Base-by-base conservation (phyloP, 441 rosid species). In the Macaranga tanarius region DNA sequence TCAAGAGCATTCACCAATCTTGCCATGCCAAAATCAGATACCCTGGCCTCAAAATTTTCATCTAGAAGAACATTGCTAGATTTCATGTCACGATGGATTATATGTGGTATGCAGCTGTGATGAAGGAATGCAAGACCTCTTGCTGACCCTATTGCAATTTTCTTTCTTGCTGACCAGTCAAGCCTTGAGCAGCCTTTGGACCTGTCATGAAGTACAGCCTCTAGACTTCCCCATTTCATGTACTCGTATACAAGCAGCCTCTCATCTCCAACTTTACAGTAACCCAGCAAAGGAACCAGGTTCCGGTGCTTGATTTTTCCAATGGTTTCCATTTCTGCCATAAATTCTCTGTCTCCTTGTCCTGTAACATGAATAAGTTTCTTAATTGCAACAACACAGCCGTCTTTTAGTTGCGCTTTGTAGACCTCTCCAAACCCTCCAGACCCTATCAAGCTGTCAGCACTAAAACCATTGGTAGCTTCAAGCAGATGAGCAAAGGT, bases 281-380 rank as follows among this genome's bases (percentile, higher is more conserved):
- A 93, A 17, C 98, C 98, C 34, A 94, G 80, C 69, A 94, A 79
- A 28, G 97, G 97, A 69, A 94, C 98, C 55, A 93, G 82, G 73
- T 93, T 93, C 59, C 93, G 81, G 79, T 93, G 97, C 87, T 91
- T 93, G 79, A 94, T 92, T 85, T 94, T 94, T 62, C 98, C 98
- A 50, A 94, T 90, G 0, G 97, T 94, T 76, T 92, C 98, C 98
- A 92, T 94, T 85, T 94, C 98, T 1, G 98, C 98, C 96, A 92
- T 87, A 81, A 94, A 94, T 79, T 94, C 98, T 76, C 98, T 86
- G 76, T 93, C 97, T 7, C 98, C 98, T 79, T 93, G 98, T 28
- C 97, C 96, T 2, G 97, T 90, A n/a, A 91, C 87, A 68, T 90
- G 93, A 74, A 89, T 88, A 56, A 93, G 87, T 78, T 93, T 93